Percentiles rank a stretch among this genome's conserved stretches.
Evolutionary conservation across 345 rosid genomes (phyloP).

Genomic region (Hibiscus syriacus): DNA sequence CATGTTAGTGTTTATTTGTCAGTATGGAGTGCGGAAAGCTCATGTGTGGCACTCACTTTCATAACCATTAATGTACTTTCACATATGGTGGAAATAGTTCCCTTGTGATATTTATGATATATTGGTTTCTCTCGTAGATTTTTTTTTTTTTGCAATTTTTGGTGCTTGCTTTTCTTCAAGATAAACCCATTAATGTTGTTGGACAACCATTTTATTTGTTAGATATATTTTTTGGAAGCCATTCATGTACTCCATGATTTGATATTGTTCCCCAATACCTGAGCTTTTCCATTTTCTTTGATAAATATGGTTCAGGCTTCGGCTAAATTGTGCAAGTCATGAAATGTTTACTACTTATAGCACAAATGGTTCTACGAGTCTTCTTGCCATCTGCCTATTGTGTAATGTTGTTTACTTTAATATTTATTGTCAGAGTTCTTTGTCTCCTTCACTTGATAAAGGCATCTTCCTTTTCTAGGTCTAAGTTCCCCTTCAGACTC

Average conservation of each 20-base stretch:
- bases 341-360: background rate
- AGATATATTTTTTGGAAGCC: background rate
- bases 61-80: too few relatives aligned
- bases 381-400: background rate
- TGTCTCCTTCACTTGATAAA: too few relatives aligned
- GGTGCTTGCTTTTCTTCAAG: background rate
- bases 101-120: background rate
- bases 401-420: background rate
- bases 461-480: too few relatives aligned
- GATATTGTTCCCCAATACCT: background rate
- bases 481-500: too few relatives aligned
- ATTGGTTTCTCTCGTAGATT: background rate
- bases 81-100: background rate
- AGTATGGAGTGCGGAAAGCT: background rate
- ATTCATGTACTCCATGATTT: background rate
- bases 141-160: background rate
- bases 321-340: background rate
- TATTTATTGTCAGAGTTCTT: conserved; percentile 20
- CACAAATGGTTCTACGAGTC: background rate
- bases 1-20: background rate
- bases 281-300: background rate
- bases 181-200: background rate
- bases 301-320: background rate
- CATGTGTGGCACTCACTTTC: background rate
- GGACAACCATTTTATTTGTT: background rate